Percentiles rank a stretch among this genome's conserved stretches.
These are phyloP conservation scores for Phanerochaete carnosa DNA, from an alignment of 768 basidiomycete genomes.

Conservation along the genomic window DNA sequence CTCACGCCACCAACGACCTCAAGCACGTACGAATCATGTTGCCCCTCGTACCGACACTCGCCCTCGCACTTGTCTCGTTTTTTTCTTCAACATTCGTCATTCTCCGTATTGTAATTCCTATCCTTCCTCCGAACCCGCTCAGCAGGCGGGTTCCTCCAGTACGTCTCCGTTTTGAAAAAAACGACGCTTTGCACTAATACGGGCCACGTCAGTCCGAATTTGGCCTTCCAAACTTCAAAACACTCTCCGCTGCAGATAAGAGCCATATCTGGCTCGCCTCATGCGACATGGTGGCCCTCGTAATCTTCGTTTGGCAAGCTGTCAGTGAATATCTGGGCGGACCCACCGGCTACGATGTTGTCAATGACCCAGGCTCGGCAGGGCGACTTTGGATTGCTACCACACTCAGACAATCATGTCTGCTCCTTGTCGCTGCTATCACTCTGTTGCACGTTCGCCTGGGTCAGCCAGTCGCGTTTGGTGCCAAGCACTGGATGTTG, in stretches of 20 bases:
- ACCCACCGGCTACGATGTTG: constrained; percentile 39
- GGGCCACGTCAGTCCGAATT: constrained; percentile 57
- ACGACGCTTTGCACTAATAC: constrained; percentile 17
- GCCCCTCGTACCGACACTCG: constrained; percentile 63
- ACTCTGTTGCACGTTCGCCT: constrained; percentile 69
- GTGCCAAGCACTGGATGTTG: constrained; percentile 68
- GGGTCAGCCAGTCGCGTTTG: constrained; percentile 68
- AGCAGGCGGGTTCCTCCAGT: constrained; percentile 75
- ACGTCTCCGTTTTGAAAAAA: constrained; percentile 24
- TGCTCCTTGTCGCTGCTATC: constrained; percentile 56
- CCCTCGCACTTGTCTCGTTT: constrained; percentile 70
- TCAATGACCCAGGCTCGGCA: constrained; percentile 49
- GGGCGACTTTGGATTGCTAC: constrained; percentile 67
- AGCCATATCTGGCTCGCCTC: constrained; percentile 70
- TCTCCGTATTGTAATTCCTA: constrained; percentile 71
- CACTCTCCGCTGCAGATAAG: constrained; percentile 66
- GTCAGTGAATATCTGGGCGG: constrained; percentile 49
- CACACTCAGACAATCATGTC: constrained; percentile 65
- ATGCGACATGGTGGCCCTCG: constrained; percentile 61
- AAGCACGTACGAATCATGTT: constrained; percentile 43
- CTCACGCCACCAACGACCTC: constrained; percentile 22
- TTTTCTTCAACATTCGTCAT: constrained; percentile 71
- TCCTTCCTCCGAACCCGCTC: constrained; percentile 69
- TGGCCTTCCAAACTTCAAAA: constrained; percentile 65
- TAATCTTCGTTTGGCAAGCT: constrained; percentile 65